These are phyloP conservation scores for Gossypium bickii DNA, from an alignment of 345 rosid genomes.

Conservation along the genomic window DNA sequence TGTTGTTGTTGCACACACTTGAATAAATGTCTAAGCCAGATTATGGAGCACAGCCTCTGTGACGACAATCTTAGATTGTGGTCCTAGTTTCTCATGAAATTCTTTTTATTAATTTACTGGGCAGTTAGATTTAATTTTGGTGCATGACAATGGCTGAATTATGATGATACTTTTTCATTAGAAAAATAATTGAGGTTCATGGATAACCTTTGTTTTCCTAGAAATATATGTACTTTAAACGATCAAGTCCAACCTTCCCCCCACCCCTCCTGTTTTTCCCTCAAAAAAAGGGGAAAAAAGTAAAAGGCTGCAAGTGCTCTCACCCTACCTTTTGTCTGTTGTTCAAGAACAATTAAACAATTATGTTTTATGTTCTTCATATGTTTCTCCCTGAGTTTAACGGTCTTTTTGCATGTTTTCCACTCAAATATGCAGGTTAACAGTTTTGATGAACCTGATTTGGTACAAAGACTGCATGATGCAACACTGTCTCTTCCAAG, in stretches of 20 bases:
- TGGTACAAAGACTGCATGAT: constrained; percentile 43
- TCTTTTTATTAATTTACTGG: not conserved
- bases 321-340: not conserved
- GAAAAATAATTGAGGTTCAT: not conserved
- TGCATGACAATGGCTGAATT: not conserved
- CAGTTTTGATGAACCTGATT: constrained; percentile 53
- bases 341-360: not conserved
- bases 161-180: not conserved
- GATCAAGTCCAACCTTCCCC: not conserved
- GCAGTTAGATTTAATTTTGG: not conserved
- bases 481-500: constrained; percentile 75
- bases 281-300: not conserved
- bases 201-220: not conserved
- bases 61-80: not conserved
- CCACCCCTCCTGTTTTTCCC: not conserved
- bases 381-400: not conserved
- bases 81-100: not conserved
- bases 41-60: not conserved
- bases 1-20: not conserved
- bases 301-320: not conserved
- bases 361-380: not conserved
- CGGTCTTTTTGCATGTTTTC: not conserved
- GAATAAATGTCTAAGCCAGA: not conserved
- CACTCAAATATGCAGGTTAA: constrained; percentile 53
- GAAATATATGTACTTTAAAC: not conserved